phyloP scores from a whole-genome alignment of 225 moss, liverwort and hornwort species.

The Straminergon stramineum region DNA sequence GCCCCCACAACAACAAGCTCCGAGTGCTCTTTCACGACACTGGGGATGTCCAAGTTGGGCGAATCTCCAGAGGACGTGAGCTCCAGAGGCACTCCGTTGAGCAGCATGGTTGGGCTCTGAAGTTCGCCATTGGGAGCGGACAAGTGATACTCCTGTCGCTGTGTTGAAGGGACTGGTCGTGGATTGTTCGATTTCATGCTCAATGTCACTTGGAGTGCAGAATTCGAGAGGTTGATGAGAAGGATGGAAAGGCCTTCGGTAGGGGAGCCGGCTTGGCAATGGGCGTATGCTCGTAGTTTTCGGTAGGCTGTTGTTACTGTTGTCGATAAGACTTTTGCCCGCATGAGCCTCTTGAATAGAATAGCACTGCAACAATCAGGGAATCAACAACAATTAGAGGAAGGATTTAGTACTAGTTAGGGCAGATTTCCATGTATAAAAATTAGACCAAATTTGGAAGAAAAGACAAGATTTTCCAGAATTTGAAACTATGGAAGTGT shows the following conservation, averaged over 20 bases:
- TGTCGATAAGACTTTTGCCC: slow-evolving; percentile 6
- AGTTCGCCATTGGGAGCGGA: background rate
- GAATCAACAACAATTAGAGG: background rate
- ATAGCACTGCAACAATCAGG: background rate
- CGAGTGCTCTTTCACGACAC: background rate
- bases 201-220: background rate
- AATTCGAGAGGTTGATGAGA: slow-evolving; percentile 16
- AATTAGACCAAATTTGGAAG: too few relatives aligned
- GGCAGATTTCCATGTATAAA: rapidly evolving
- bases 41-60: slow-evolving; percentile 1
- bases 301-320: background rate
- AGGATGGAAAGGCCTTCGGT: slow-evolving; percentile 2
- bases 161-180: background rate
- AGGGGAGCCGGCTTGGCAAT: slow-evolving; percentile 8
- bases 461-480: too few relatives aligned
- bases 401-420: background rate
- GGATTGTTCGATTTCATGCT: background rate
- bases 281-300: slow-evolving; percentile 10
- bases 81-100: slow-evolving; percentile 15
- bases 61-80: background rate
- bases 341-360: slow-evolving; percentile 27
- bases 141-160: slow-evolving; percentile 21
- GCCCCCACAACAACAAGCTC: background rate
- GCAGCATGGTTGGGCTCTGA: slow-evolving; percentile 8
- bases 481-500: too few relatives aligned